Evolutionary conservation across 345 rosid species (phyloP).

Genomic region (Lepidium africanum): DNA sequence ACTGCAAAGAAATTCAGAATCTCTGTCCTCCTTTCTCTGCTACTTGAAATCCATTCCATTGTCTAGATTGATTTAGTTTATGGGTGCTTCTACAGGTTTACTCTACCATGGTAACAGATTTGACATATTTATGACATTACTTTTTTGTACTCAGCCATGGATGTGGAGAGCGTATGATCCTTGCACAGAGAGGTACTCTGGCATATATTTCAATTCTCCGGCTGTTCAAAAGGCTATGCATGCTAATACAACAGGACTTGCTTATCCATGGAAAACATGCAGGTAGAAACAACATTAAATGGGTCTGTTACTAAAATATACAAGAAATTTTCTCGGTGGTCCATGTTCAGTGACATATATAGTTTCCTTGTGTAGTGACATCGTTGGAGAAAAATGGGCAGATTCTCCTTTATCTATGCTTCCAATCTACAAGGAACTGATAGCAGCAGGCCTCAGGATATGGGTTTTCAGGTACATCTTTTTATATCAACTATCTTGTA

Average conservation of each 20-base stretch:
- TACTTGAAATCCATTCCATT: background rate
- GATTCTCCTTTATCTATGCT: constrained; percentile 93
- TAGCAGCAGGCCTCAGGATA: constrained; percentile 68
- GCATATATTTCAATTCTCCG: constrained; percentile 65
- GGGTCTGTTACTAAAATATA: background rate
- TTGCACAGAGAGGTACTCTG: constrained; percentile 80
- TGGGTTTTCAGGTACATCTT: constrained; percentile 74
- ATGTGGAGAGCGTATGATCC: constrained; percentile 98
- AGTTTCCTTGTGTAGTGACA: constrained; percentile 34
- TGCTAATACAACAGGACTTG: constrained; percentile 69
- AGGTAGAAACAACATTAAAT: constrained; percentile 35
- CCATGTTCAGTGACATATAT: background rate
- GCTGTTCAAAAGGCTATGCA: constrained; percentile 94
- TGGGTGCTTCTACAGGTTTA: background rate
- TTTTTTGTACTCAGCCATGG: constrained; percentile 57
- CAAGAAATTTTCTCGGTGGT: background rate
- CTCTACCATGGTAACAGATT: background rate
- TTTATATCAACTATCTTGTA: background rate
- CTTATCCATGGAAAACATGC: constrained; percentile 82
- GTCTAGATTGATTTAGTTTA: background rate
- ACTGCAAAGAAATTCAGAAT: background rate
- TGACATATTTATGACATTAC: background rate
- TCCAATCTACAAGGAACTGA: constrained; percentile 83
- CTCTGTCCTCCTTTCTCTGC: background rate
- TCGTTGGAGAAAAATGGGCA: constrained; percentile 62